Evolutionary conservation across 345 rosid species (phyloP).

Genomic region (Eucalyptus tenuipes): DNA sequence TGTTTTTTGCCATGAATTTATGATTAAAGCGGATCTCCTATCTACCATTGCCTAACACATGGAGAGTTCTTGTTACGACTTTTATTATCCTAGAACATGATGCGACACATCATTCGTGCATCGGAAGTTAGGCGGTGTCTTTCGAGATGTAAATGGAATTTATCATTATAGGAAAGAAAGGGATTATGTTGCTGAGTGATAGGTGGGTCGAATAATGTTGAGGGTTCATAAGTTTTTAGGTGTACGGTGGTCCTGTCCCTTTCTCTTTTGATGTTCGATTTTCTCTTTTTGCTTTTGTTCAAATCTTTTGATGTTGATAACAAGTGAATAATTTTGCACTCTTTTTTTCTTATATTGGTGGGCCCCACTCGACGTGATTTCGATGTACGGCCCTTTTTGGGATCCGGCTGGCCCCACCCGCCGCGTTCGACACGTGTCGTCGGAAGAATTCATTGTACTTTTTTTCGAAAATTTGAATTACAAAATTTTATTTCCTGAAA

Average conservation of each 20-base stretch:
- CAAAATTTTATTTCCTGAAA: background rate
- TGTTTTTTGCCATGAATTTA: background rate
- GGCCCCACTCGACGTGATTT: background rate
- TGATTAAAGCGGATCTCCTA: background rate
- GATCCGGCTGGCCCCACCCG: background rate
- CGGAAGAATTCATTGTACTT: background rate
- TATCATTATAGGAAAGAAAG: background rate
- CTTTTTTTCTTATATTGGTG: background rate
- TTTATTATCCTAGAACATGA: background rate
- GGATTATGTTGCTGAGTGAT: background rate
- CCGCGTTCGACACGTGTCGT: background rate
- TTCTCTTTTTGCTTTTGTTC: background rate
- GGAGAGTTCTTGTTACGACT: background rate
- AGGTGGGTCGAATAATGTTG: background rate
- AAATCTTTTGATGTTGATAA: background rate
- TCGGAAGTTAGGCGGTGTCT: background rate
- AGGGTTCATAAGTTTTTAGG: background rate
- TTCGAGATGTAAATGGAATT: background rate
- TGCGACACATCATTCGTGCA: fast-evolving
- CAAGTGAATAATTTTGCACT: background rate
- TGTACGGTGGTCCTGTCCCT: background rate
- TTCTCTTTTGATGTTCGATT: background rate
- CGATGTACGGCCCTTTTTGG: background rate
- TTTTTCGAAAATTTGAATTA: background rate
- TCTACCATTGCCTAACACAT: background rate